A percentile compares a stretch with the other conserved stretches of the same genome.
These are phyloP conservation scores for Iberis pinnata DNA, from an alignment of 345 rosid genomes.

Conservation along the genomic window DNA sequence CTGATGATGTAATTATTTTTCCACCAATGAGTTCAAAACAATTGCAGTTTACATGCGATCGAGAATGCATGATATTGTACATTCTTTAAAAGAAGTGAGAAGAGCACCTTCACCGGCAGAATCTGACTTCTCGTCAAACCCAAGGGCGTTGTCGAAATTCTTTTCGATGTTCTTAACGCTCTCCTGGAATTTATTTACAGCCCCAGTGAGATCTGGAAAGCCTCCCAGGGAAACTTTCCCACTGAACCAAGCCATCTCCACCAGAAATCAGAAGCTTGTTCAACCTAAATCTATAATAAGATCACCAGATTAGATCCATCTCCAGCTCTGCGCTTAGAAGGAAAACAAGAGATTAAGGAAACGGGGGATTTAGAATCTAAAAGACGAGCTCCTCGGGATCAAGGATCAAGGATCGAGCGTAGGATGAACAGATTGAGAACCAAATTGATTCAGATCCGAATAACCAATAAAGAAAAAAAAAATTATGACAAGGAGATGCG, in stretches of 20 bases:
- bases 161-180: constrained; percentile 98
- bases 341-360: background rate
- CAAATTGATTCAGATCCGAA: background rate
- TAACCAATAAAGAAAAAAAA: background rate
- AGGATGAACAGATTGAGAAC: background rate
- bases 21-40: too few species aligned
- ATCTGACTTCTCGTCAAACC: constrained; percentile 70
- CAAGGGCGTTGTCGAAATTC: constrained; percentile 93
- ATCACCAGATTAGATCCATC: constrained; percentile 28
- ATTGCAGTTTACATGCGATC: too few species aligned
- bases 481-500: constrained; percentile 22
- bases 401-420: background rate
- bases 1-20: too few species aligned
- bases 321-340: constrained; percentile 30
- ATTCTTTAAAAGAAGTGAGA: background rate
- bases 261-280: constrained; percentile 13
- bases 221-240: constrained; percentile 76
- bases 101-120: constrained; percentile 51
- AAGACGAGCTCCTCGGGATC: constrained; percentile 7
- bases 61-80: background rate
- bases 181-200: constrained; percentile 94
- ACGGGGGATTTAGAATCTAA: background rate
- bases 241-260: constrained; percentile 92
- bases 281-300: constrained; percentile 24
- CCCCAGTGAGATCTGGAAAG: constrained; percentile 98